phyloP scores from a whole-genome alignment of 2,329 filamentous ascomycete genomes.

The Aspergillus pseudotamarii region DNA sequence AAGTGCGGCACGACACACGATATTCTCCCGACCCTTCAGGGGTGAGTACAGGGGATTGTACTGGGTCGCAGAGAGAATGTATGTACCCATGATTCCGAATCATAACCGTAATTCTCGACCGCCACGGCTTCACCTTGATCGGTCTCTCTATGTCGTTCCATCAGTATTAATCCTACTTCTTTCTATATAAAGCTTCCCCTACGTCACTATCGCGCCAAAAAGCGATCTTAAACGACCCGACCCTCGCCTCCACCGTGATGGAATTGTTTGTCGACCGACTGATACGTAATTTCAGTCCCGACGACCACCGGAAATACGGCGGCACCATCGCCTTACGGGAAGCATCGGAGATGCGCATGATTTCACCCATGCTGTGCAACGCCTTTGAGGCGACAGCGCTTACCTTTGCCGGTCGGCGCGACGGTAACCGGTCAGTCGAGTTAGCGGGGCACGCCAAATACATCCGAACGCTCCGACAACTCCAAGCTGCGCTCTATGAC shows the following conservation, averaged over 20 bases:
- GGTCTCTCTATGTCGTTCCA: not conserved
- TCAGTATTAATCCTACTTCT: not conserved
- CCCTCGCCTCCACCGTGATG: constrained; percentile 21
- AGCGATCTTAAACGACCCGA: constrained; percentile 17
- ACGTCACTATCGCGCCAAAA: constrained; percentile 15
- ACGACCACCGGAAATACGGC: constrained; percentile 14
- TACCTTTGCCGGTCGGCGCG: constrained; percentile 25
- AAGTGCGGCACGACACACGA: not conserved
- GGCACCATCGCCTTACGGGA: constrained; percentile 27
- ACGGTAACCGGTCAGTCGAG: constrained; percentile 22
- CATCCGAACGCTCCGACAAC: constrained; percentile 18
- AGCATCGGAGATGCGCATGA: constrained; percentile 27
- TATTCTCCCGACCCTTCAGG: not conserved
- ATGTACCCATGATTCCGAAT: not conserved
- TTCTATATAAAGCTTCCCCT: constrained; percentile 5
- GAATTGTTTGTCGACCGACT: constrained; percentile 29
- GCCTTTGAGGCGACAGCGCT: constrained; percentile 29
- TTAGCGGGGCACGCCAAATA: constrained; percentile 26
- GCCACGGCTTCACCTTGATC: not conserved
- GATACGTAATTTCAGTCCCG: constrained; percentile 27
- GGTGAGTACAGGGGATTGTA: not conserved
- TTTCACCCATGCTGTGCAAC: constrained; percentile 26
- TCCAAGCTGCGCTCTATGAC: constrained; percentile 24
- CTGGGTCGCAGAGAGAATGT: constrained; percentile 1
- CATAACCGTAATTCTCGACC: not conserved